Conservation (phyloP, 139 green algal genomes). For the Edaphochlamys debaryana region DNA sequence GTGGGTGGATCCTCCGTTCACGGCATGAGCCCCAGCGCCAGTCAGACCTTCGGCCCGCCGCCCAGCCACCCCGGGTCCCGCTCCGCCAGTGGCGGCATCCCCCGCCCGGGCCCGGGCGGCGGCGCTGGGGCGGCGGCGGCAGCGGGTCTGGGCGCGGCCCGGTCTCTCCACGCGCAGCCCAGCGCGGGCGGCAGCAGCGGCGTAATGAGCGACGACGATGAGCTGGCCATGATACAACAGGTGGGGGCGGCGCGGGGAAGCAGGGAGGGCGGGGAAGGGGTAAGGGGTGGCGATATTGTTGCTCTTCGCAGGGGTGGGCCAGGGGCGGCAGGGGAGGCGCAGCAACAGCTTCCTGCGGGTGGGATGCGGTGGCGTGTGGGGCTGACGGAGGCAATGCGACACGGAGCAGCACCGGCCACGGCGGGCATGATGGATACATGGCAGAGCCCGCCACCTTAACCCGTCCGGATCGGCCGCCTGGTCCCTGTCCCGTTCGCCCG, state of each 20-base stretch:
- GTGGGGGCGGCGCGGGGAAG: not conserved
- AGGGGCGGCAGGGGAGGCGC: no score
- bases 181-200: constrained; percentile 14
- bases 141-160: not conserved
- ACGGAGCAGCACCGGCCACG: no score
- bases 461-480: not conserved
- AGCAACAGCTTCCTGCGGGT: no score
- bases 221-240: constrained; percentile 50
- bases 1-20: no score
- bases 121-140: not conserved
- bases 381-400: not conserved
- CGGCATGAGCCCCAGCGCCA: no score
- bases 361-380: no score
- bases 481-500: no score
- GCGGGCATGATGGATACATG: not conserved
- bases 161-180: not conserved
- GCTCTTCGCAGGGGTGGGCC: not conserved
- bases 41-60: no score
- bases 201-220: constrained; percentile 41
- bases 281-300: no score
- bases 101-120: no score
- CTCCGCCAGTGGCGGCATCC: not conserved
- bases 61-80: no score
- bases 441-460: no score
- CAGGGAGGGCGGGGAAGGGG: not conserved